Percentiles rank a stretch among this genome's conserved stretches.
Conservation (phyloP, 2,329 filamentous ascomycete species). For the Aspergillus sp. region DNA sequence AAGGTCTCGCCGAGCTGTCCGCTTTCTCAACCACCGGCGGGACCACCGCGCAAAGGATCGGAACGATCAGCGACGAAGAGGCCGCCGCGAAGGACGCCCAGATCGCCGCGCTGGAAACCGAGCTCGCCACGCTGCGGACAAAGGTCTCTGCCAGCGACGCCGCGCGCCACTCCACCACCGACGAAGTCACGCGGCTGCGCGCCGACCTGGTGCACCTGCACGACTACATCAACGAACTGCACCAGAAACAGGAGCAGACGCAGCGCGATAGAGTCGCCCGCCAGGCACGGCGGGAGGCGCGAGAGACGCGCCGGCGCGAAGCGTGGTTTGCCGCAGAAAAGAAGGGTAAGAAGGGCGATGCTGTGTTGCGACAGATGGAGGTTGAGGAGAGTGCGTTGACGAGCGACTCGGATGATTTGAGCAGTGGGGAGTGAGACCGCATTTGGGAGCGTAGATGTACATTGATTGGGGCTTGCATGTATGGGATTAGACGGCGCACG, state of each 20-base stretch:
- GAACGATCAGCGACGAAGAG: conserved; percentile 14
- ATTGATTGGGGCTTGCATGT: neutral
- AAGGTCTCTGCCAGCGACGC: conserved; percentile 34
- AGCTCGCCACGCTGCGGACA: conserved; percentile 40
- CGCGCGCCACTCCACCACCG: conserved; percentile 33
- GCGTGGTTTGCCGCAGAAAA: conserved; percentile 47
- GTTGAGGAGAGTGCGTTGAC: conserved; percentile 31
- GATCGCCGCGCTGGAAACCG: conserved; percentile 36
- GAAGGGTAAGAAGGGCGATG: conserved; percentile 42
- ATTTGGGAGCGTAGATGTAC: neutral
- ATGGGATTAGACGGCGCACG: neutral
- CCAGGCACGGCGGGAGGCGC: conserved; percentile 39
- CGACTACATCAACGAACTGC: conserved; percentile 39
- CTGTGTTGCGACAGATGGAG: conserved; percentile 39
- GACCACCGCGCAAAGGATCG: conserved; percentile 8
- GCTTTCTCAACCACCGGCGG: conserved; percentile 19
- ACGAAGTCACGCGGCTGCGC: conserved; percentile 38
- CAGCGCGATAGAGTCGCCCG: conserved; percentile 31
- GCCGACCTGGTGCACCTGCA: conserved; percentile 34
- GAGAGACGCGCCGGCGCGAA: conserved; percentile 40
- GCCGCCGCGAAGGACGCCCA: conserved; percentile 24
- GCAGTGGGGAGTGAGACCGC: conserved; percentile 26
- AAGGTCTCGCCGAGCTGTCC: conserved; percentile 40
- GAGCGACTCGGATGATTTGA: conserved; percentile 37
- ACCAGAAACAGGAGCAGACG: conserved; percentile 37